phyloP scores from a whole-genome alignment of 345 rosid genomes.

The Anastatica hierochuntica region DNA sequence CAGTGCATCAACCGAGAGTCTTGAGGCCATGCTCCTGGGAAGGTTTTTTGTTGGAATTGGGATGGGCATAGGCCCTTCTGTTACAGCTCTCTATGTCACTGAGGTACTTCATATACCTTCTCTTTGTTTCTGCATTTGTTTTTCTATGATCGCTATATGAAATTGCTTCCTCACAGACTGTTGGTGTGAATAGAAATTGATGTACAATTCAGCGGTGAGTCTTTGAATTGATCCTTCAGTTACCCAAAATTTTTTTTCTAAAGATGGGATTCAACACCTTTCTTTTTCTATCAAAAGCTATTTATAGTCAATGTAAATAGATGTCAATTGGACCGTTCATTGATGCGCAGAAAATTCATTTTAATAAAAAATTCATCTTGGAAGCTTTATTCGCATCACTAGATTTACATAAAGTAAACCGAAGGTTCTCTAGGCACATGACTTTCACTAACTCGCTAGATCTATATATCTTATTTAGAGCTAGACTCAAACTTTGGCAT shows the following conservation, averaged over 20 bases:
- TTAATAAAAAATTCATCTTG: not conserved
- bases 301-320: not conserved
- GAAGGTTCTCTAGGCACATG: not conserved
- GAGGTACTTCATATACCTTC: slow-evolving; percentile 46
- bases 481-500: slow-evolving; percentile 2
- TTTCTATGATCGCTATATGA: not conserved
- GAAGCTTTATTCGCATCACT: slow-evolving; percentile 5
- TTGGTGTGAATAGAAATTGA: slow-evolving; percentile 3
- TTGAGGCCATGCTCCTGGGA: slow-evolving; percentile 90
- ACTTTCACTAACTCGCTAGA: not conserved
- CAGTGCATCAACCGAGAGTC: slow-evolving; percentile 70
- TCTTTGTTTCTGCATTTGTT: slow-evolving; percentile 8
- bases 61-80: slow-evolving; percentile 88
- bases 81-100: slow-evolving; percentile 87
- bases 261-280: not conserved
- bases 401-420: not conserved
- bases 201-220: not conserved
- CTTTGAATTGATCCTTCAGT: not conserved
- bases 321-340: not conserved
- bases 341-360: not conserved
- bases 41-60: slow-evolving; percentile 87
- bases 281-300: not conserved
- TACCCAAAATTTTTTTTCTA: not conserved
- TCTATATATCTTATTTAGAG: not conserved
- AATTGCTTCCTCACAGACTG: slow-evolving; percentile 1